These are phyloP conservation scores for Pyronema domesticum DNA, from an alignment of 495 filamentous ascomycete genomes.

Conservation along the genomic window DNA sequence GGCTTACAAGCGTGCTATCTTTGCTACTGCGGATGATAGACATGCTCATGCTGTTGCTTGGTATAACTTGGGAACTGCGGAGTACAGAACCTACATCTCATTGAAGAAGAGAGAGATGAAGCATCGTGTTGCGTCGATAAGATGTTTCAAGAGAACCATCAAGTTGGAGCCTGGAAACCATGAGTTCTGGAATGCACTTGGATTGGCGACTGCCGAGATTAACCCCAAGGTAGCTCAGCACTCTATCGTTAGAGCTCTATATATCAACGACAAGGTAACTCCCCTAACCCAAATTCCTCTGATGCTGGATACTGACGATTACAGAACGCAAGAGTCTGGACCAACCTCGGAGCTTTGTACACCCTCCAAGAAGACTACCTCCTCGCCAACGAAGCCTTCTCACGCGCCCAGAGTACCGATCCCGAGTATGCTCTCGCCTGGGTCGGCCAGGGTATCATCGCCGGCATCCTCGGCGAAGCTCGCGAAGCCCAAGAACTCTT, in stretches of 20 bases:
- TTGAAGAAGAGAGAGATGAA: conserved; percentile 46
- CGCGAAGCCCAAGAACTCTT: conserved; percentile 69
- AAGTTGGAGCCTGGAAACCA: conserved; percentile 87
- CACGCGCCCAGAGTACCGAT: conserved; percentile 77
- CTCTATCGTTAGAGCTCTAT: conserved; percentile 76
- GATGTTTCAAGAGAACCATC: conserved; percentile 91
- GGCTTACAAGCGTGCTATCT: conserved; percentile 70
- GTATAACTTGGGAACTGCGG: conserved; percentile 92
- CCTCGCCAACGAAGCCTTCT: conserved; percentile 76
- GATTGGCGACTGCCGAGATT: conserved; percentile 66
- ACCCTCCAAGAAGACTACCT: conserved; percentile 64
- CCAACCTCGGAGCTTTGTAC: conserved; percentile 75
- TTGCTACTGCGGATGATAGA: conserved; percentile 49
- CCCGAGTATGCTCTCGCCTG: conserved; percentile 84
- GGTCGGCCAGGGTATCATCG: conserved; percentile 81
- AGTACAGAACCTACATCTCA: conserved; percentile 54
- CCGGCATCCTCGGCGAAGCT: conserved; percentile 49
- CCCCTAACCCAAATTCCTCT: background rate
- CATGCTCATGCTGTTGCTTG: conserved; percentile 92
- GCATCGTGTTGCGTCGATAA: conserved; percentile 42
- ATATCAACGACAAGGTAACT: conserved; percentile 56
- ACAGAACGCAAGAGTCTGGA: conserved; percentile 62
- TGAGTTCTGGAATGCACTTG: conserved; percentile 95
- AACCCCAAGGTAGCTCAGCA: conserved; percentile 86
- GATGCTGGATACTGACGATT: background rate